These are phyloP conservation scores for Aspergillus texensis DNA, from an alignment of 2,329 filamentous ascomycete genomes.

Conservation along the genomic window DNA sequence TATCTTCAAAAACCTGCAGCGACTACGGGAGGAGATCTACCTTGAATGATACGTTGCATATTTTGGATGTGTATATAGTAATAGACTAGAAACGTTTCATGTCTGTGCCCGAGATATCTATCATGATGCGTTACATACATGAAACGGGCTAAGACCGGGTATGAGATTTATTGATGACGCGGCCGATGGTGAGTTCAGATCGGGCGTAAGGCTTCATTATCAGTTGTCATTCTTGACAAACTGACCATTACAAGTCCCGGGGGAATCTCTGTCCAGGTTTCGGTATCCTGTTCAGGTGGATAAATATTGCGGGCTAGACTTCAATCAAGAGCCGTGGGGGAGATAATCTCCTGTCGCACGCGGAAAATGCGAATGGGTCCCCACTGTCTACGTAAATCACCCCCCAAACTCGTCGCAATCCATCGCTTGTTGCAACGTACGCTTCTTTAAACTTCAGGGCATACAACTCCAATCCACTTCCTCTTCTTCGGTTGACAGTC, in stretches of 20 bases:
- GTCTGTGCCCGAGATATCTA: neutral
- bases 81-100: neutral
- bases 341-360: neutral
- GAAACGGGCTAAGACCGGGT: neutral
- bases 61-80: neutral
- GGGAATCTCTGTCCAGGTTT: no score
- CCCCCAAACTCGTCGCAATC: constrained; percentile 9
- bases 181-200: no score
- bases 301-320: neutral
- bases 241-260: neutral
- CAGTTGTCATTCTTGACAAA: neutral
- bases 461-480: neutral
- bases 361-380: neutral
- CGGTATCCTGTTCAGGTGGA: no score
- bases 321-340: neutral
- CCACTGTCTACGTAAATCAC: constrained; percentile 19
- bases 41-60: constrained; percentile 42
- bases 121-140: neutral
- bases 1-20: constrained; percentile 56
- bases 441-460: constrained; percentile 1
- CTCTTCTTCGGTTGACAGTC: constrained; percentile 1
- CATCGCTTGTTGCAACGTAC: constrained; percentile 17
- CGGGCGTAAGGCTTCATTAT: neutral
- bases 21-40: constrained; percentile 57
- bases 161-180: constrained; percentile 1